Percentiles rank a stretch among this genome's conserved stretches.
Evolutionary conservation across 2,329 filamentous ascomycete genomes (phyloP).

Genomic region (Simplicillium sp.): DNA sequence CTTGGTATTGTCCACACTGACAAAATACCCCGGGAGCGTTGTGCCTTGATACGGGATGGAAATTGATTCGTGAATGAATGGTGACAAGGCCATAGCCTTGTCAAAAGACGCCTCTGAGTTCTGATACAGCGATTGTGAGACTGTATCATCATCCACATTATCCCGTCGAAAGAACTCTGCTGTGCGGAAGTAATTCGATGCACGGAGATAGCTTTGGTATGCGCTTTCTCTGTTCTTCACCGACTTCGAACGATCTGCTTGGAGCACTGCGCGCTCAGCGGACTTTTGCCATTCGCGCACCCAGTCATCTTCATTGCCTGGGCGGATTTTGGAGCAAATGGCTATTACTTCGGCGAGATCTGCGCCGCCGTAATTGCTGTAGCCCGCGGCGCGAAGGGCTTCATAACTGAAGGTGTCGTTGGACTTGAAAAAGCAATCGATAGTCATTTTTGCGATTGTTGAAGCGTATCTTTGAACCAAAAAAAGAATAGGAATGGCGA

Average conservation of each 20-base stretch:
- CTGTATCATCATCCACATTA: not conserved
- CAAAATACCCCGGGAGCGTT: slow-evolving; percentile 2
- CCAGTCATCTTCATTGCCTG: slow-evolving; percentile 4
- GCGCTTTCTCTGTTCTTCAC: slow-evolving; percentile 1
- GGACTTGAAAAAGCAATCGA: slow-evolving; percentile 2
- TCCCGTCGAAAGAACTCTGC: slow-evolving; percentile 3
- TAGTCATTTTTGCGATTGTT: not conserved
- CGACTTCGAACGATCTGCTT: not conserved
- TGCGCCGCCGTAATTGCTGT: slow-evolving; percentile 3
- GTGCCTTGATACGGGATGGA: slow-evolving; percentile 1
- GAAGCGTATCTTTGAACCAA: too few species aligned
- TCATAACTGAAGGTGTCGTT: slow-evolving; percentile 3
- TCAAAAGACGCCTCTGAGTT: not conserved
- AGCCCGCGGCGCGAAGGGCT: slow-evolving; percentile 4
- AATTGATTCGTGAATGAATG: not conserved
- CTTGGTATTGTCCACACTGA: not conserved
- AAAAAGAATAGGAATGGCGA: too few species aligned
- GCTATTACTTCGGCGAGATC: slow-evolving; percentile 4
- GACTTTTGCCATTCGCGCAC: slow-evolving; percentile 1
- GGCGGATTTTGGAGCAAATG: slow-evolving; percentile 1
- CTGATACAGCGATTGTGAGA: not conserved
- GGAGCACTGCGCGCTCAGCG: not conserved
- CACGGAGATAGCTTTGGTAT: not conserved
- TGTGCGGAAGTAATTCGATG: slow-evolving; percentile 4
- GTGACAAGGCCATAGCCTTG: slow-evolving; percentile 1